These are phyloP conservation scores for Blastomyces emzantsi DNA, from an alignment of 2,329 filamentous ascomycete species.

Conservation along the genomic window DNA sequence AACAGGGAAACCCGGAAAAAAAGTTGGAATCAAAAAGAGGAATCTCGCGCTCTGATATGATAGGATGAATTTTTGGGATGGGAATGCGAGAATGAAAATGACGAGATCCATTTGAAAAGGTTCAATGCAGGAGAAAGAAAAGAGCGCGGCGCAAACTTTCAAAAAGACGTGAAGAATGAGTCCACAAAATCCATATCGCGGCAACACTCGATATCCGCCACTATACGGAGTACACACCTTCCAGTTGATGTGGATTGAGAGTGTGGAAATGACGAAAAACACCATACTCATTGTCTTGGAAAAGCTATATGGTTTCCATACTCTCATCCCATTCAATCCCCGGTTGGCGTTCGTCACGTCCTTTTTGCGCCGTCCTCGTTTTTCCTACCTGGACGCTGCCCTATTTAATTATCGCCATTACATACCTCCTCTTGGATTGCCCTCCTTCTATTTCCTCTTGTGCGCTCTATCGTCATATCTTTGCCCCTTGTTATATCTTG, in stretches of 20 bases:
- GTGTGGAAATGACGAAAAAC: neutral
- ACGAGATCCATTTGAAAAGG: neutral
- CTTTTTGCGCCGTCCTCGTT: neutral
- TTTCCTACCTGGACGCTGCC: neutral
- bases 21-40: neutral
- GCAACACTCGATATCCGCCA: neutral
- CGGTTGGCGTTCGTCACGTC: neutral
- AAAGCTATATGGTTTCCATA: neutral
- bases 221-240: neutral
- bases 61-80: neutral
- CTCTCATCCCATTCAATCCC: neutral
- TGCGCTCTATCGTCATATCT: neutral
- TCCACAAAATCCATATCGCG: neutral
- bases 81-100: neutral
- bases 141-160: neutral
- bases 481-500: neutral
- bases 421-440: neutral
- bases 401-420: neutral
- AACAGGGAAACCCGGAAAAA: neutral
- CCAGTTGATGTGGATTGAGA: neutral
- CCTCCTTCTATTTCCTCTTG: neutral
- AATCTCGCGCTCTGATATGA: neutral
- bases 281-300: neutral
- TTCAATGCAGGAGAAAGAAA: neutral
- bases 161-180: neutral